A percentile compares a stretch with the other conserved stretches of the same genome.
Conservation (phyloP, 2,329 filamentous ascomycete genomes). For the Pseudogymnoascus sp. region DNA sequence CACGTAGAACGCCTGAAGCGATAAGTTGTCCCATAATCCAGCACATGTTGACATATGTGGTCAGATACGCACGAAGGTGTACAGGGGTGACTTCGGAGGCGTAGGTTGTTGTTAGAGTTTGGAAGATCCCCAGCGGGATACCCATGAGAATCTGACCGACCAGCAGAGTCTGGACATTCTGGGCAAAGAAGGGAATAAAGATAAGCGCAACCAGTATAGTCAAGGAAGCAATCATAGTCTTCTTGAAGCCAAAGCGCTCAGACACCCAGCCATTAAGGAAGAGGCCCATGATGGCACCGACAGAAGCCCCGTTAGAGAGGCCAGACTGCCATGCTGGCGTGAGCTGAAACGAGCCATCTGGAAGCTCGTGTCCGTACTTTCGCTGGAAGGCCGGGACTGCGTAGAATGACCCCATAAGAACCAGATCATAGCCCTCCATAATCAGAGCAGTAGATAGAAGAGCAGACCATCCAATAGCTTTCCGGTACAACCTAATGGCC, state of each 20-base stretch:
- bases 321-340: constrained; percentile 37
- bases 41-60: constrained; percentile 46
- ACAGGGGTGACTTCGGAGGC: constrained; percentile 28
- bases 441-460: constrained; percentile 30
- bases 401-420: constrained; percentile 29
- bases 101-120: constrained; percentile 31
- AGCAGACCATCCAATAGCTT: constrained; percentile 25
- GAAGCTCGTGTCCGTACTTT: constrained; percentile 23
- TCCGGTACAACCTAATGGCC: constrained; percentile 10
- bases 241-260: constrained; percentile 31
- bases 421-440: constrained; percentile 33
- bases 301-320: constrained; percentile 32
- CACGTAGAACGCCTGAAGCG: constrained; percentile 39
- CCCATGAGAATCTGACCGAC: constrained; percentile 36
- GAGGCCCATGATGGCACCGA: constrained; percentile 36
- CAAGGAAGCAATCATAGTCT: constrained; percentile 38
- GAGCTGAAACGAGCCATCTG: constrained; percentile 31
- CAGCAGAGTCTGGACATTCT: constrained; percentile 37
- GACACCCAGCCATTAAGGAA: constrained; percentile 34
- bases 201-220: constrained; percentile 36
- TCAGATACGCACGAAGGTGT: constrained; percentile 26
- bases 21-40: constrained; percentile 45
- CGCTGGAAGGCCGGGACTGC: constrained; percentile 23
- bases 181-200: constrained; percentile 40
- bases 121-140: constrained; percentile 34